A percentile compares a stretch with the other conserved stretches of the same genome.
Conservation (phyloP, 371 early-diverging fungal species). For the Thermomucor indicae-seudaticae region DNA sequence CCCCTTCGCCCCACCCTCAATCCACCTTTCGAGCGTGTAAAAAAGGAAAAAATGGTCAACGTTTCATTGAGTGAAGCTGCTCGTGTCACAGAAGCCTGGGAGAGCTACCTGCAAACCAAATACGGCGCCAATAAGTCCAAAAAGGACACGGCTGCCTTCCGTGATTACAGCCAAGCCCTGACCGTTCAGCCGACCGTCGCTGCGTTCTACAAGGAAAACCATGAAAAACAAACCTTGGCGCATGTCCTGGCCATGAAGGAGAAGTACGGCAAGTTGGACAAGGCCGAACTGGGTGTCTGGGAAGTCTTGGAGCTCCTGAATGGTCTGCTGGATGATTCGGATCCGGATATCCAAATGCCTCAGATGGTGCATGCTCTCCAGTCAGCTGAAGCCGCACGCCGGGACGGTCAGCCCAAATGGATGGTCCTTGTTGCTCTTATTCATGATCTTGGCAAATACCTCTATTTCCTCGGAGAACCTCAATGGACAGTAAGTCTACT, state of each 20-base stretch:
- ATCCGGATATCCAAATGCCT: slow-evolving; percentile 39
- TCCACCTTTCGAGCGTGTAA: no score
- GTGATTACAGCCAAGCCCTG: slow-evolving; percentile 29
- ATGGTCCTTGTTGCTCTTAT: slow-evolving; percentile 50
- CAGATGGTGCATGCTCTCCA: slow-evolving; percentile 58
- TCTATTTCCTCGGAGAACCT: slow-evolving; percentile 44
- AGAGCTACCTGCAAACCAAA: slow-evolving; percentile 22
- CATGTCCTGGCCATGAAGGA: slow-evolving; percentile 30
- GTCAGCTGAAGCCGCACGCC: slow-evolving; percentile 54
- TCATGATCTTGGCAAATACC: slow-evolving; percentile 58
- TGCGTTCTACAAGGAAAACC: slow-evolving; percentile 38
- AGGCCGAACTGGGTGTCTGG: slow-evolving; percentile 50
- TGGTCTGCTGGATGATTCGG: slow-evolving; percentile 44
- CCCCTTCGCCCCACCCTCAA: no score
- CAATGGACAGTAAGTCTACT: slow-evolving; percentile 49
- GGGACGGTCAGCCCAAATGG: slow-evolving; percentile 52
- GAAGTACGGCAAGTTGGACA: slow-evolving; percentile 22
- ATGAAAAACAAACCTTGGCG: slow-evolving; percentile 35
- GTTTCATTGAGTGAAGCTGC: no score
- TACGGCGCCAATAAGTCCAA: slow-evolving; percentile 19
- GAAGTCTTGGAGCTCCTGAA: slow-evolving; percentile 48
- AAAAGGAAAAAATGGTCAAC: no score
- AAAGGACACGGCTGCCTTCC: slow-evolving; percentile 17
- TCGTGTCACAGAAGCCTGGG: slow-evolving; percentile 27
- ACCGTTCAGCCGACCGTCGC: slow-evolving; percentile 17